Percentiles rank a stretch among this genome's conserved stretches.
phyloP scores from a whole-genome alignment of 768 basidiomycete genomes.

The Pulveroboletus ravenelii region DNA sequence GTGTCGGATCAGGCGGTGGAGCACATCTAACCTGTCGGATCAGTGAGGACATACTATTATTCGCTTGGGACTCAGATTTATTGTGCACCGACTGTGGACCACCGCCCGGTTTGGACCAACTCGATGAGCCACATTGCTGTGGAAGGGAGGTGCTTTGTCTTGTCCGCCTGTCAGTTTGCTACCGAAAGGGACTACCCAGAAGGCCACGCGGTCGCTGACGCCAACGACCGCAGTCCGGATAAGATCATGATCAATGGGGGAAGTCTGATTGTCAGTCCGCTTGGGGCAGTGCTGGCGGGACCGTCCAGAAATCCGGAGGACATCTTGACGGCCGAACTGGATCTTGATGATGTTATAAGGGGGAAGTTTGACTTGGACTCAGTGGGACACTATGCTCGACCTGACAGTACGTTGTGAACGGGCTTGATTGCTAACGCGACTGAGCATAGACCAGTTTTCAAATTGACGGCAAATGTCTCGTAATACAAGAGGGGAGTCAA shows the following conservation, averaged over 20 bases:
- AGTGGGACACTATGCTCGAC: constrained; percentile 57
- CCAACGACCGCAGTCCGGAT: constrained; percentile 35
- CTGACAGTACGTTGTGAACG: constrained; percentile 41
- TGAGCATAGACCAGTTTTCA: constrained; percentile 27
- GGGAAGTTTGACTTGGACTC: constrained; percentile 62
- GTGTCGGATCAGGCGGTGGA: constrained; percentile 15
- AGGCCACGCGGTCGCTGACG: constrained; percentile 40
- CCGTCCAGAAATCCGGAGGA: constrained; percentile 51
- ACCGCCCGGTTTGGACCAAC: constrained; percentile 49
- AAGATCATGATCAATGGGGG: constrained; percentile 60
- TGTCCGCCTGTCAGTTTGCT: constrained; percentile 58
- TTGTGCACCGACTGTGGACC: constrained; percentile 64
- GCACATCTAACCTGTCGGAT: background rate
- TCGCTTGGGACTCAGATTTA: constrained; percentile 55
- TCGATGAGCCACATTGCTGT: constrained; percentile 61
- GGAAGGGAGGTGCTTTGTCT: constrained; percentile 67
- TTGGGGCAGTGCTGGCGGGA: constrained; percentile 56
- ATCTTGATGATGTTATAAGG: constrained; percentile 51
- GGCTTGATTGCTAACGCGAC: background rate
- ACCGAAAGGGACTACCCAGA: constrained; percentile 50
- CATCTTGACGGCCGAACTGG: constrained; percentile 51
- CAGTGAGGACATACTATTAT: constrained; percentile 59
- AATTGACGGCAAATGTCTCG: constrained; percentile 11
- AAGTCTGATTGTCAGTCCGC: constrained; percentile 54
- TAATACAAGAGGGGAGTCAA: background rate